phyloP scores from a whole-genome alignment of 1,284 basidiomycete species.

The Ceratobasidium sp. region DNA sequence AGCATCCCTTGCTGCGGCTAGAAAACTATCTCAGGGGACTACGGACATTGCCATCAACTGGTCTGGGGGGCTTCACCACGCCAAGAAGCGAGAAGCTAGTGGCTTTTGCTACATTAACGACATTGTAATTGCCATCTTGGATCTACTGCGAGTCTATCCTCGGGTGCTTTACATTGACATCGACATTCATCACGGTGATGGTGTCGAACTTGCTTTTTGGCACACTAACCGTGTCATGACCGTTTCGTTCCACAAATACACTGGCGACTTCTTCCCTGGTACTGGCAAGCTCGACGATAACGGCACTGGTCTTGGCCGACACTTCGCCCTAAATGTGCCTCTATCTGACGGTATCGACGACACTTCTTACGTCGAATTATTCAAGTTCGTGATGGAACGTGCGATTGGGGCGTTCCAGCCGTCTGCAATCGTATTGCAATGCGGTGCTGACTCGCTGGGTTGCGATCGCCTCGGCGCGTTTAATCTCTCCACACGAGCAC shows the following conservation, averaged over 20 bases:
- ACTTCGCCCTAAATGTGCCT: conserved; percentile 96
- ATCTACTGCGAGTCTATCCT: conserved; percentile 87
- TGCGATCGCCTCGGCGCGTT: conserved; percentile 96
- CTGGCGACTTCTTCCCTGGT: conserved; percentile 97
- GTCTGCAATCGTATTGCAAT: conserved; percentile 93
- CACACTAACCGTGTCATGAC: conserved; percentile 98
- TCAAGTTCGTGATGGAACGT: conserved; percentile 96
- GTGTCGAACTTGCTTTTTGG: conserved; percentile 98
- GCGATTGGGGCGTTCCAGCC: conserved; percentile 92
- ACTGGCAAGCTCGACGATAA: conserved; percentile 94
- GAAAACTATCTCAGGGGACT: conserved; percentile 83
- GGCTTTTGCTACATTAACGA: conserved; percentile 98
- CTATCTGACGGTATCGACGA: conserved; percentile 97
- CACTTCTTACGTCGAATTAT: conserved; percentile 93
- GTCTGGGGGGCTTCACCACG: conserved; percentile 96
- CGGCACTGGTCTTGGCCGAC: conserved; percentile 84
- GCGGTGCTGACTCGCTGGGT: conserved; percentile 96
- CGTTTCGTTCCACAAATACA: conserved; percentile 99
- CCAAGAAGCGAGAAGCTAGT: conserved; percentile 94
- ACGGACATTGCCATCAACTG: conserved; percentile 98
- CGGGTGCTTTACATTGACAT: conserved; percentile 97
- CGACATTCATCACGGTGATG: conserved; percentile 97
- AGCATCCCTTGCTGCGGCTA: conserved; percentile 87
- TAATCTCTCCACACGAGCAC: conserved; percentile 98
- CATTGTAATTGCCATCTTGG: conserved; percentile 93